Base-by-base conservation (phyloP, 352 stramenopile genomes). In the Globisporangium splendens region DNA sequence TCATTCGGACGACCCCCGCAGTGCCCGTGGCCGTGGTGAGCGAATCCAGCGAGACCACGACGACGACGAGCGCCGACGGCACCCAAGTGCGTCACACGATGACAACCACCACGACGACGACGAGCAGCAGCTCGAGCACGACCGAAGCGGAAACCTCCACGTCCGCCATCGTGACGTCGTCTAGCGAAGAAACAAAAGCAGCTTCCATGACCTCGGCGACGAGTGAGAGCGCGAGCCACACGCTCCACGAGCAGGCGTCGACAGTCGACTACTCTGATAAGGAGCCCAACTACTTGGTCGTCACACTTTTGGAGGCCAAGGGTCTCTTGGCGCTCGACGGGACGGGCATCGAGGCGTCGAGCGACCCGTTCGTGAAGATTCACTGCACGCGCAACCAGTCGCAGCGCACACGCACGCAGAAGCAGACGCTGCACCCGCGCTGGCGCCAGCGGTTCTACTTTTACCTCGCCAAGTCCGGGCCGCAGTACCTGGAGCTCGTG, bases 371-470 rank as follows among this genome's bases (percentile, higher is more conserved):
- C 39, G 80, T 90, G 12, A 75, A 79, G 33, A 22, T 92, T 35
- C 59, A 68, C 31, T 83, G 69, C 62, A 79, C 72, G 12, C 75
- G 78, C 52, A 87, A 86, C 54, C 67, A 74, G 42, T 69, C 70
- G 7, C 78, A 89, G 60, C 65, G 68, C n/a, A 89, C 83, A 28
- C 79, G 79, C 44, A 81, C 72, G 12, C 62, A 81, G 46, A 75
- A 86, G 55, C 83, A 90, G 62, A 86, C 78, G 28, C 66, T 92
- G 8, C 59, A 74, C 41, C 79, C 83, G 20, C 75, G 72, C 38
- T 92, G 83, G 83, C 73, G 75, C 24, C 79, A 92, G 62, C 71
- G 65, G 0, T 92, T 89, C 66, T 92, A 76, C 65, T 92, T 92
- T 57, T 62, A 64, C 41, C 61, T 84, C 28, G 48, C 65, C 35